phyloP scores from a whole-genome alignment of 768 basidiomycete species.

The Calocybe cyanea region DNA sequence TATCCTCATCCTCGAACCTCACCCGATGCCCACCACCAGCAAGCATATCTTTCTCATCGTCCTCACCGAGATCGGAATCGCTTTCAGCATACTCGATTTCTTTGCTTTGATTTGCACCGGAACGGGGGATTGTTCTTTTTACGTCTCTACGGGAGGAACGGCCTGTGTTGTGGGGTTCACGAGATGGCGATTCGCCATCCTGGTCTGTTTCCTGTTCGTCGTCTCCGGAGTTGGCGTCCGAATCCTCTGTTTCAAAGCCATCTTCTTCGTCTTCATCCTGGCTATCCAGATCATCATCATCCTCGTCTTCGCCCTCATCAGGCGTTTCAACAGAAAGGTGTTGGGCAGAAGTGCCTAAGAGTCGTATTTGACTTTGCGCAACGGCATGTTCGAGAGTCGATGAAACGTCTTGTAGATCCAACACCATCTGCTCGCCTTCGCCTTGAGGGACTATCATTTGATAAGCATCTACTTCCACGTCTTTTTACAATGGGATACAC shows the following conservation, averaged over 20 bases:
- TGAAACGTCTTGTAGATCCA: conserved; percentile 87
- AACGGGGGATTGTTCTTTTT: conserved; percentile 35
- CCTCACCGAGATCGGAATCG: conserved; percentile 67
- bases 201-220: conserved; percentile 10
- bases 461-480: no score
- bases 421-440: conserved; percentile 97
- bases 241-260: conserved; percentile 16
- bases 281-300: conserved; percentile 26
- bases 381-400: conserved; percentile 83
- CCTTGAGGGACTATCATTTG: conserved; percentile 64
- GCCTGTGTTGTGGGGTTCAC: conserved; percentile 41
- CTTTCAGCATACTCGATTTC: conserved; percentile 71
- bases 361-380: conserved; percentile 72
- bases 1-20: conserved; percentile 41
- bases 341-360: conserved; percentile 79
- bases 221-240: conserved; percentile 9
- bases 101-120: conserved; percentile 28
- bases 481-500: conserved; percentile 15
- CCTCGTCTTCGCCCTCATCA: conserved; percentile 28
- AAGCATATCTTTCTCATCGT: conserved; percentile 33
- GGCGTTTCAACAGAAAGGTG: conserved; percentile 48
- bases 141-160: conserved; percentile 46
- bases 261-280: conserved; percentile 26
- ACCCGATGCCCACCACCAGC: conserved; percentile 8
- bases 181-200: conserved; percentile 17